Evolutionary conservation across 805 yeast species (phyloP), one percentile per base, ranked within the genome.

Genomic region (Zygotorulaspora chibaensis): DNA sequence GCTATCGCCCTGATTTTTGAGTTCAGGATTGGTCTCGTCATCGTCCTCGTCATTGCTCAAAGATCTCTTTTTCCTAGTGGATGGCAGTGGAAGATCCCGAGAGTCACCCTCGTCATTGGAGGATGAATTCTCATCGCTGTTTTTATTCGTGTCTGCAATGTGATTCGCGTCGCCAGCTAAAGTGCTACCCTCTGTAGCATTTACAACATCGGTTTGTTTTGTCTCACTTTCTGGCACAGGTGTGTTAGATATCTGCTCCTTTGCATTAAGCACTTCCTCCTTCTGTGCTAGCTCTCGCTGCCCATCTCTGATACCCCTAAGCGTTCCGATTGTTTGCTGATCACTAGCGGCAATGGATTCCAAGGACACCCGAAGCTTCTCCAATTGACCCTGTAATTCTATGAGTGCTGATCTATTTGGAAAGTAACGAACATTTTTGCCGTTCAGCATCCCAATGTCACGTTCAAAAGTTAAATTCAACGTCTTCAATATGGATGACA

Each of bases 381-480:
- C 67, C 45, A 71, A 46, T 41, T 64, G 68, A 15, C 55, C 62
- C 55, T 68, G 70, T 48, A 79, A 57, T 45, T 77, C 77, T 12
- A 67, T 59, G 33, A 80, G 59, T 3, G 72, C 63, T 45, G 71
- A 71, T 16, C 69, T 40, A 2, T 47, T 45, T 1, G 75, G 76
- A 16, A 69, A 64, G 5, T 76, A 71, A 1, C 74, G 66, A 0
- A 77, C 69, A 5, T 72, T 57, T 15, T 78, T 81, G 0, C 90
- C 90, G 52, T 75, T 81, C 18, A 84, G 63, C 42, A 77, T 62
- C 1, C 89, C 89, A 13, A 76, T 68, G 33, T 78, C 76, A 3
- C 75, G 68, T 55, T 83, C 86, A 57, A 78, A 83, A 1, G 76
- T 66, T 43, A 84, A 61, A 38, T 73, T 70, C 31, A 82, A 62